phyloP scores from a whole-genome alignment of 139 green algal genomes.

The Axilococcus clingmanii region DNA sequence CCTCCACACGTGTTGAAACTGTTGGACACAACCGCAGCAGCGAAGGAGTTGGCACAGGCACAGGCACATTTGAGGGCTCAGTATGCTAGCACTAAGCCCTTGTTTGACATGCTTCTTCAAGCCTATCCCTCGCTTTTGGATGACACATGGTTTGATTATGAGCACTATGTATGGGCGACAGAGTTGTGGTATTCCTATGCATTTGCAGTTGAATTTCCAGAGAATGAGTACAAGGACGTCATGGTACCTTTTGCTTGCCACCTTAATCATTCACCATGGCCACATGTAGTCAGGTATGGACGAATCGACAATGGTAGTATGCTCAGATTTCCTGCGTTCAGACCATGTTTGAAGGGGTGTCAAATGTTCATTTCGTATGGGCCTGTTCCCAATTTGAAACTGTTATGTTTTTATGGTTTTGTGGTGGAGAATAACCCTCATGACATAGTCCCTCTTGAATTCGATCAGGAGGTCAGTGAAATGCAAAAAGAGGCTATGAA shows the following conservation, averaged over 20 bases:
- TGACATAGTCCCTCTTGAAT: conserved; percentile 30
- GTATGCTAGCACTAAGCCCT: conserved; percentile 22
- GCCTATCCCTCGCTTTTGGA: conserved; percentile 45
- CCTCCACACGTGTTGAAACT: conserved; percentile 11
- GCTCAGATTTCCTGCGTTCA: conserved; percentile 40
- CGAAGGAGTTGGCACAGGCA: conserved; percentile 24
- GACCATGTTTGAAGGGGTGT: conserved; percentile 26
- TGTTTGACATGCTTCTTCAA: conserved; percentile 32
- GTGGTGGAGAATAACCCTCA: conserved; percentile 40
- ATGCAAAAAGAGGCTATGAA: not conserved
- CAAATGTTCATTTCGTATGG: conserved; percentile 63
- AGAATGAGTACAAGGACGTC: conserved; percentile 22
- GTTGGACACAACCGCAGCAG: conserved; percentile 23
- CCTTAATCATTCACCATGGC: conserved; percentile 59
- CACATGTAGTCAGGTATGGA: conserved; percentile 59
- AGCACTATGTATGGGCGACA: conserved; percentile 51
- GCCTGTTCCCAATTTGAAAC: conserved; percentile 51
- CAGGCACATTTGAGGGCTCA: conserved; percentile 35
- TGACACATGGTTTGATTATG: conserved; percentile 35
- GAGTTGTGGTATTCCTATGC: conserved; percentile 51
- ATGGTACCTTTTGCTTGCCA: conserved; percentile 56
- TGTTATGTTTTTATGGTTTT: conserved; percentile 49
- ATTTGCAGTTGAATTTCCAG: conserved; percentile 21
- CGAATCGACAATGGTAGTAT: conserved; percentile 24
- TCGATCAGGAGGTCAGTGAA: conserved; percentile 8